phyloP scores from a whole-genome alignment of 108 stramenopile species.

The Pseudonitzschia pungens region DNA sequence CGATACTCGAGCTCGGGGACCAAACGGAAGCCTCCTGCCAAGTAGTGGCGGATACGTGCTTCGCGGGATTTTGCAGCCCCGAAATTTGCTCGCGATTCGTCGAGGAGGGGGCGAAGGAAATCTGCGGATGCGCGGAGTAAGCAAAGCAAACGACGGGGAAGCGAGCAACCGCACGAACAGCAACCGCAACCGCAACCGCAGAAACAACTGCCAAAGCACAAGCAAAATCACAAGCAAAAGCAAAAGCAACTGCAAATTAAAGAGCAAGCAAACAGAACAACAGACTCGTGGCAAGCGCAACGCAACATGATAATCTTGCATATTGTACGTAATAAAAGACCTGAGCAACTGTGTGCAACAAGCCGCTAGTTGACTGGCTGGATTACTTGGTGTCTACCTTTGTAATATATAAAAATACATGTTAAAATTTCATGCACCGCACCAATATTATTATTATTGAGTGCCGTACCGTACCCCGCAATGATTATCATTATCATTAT shows the following conservation, averaged over 20 bases:
- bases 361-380: neutral
- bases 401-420: constrained; percentile 4
- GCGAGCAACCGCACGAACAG: no score
- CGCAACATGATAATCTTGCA: neutral
- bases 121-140: neutral
- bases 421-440: neutral
- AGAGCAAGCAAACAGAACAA: neutral
- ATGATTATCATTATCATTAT: no score
- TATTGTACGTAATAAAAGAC: neutral
- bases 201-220: no score
- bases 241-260: no score
- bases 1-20: neutral
- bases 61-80: neutral
- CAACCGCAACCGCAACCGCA: no score
- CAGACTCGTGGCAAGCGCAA: neutral
- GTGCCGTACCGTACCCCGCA: no score
- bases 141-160: no score
- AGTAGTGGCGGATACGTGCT: neutral
- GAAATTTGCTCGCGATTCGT: neutral
- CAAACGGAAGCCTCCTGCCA: neutral
- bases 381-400: neutral
- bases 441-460: no score
- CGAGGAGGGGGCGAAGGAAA: neutral
- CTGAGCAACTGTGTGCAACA: neutral
- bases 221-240: no score